Evolutionary conservation across 139 green algal species (phyloP).

Genomic region (Edaphochlamys debaryana): DNA sequence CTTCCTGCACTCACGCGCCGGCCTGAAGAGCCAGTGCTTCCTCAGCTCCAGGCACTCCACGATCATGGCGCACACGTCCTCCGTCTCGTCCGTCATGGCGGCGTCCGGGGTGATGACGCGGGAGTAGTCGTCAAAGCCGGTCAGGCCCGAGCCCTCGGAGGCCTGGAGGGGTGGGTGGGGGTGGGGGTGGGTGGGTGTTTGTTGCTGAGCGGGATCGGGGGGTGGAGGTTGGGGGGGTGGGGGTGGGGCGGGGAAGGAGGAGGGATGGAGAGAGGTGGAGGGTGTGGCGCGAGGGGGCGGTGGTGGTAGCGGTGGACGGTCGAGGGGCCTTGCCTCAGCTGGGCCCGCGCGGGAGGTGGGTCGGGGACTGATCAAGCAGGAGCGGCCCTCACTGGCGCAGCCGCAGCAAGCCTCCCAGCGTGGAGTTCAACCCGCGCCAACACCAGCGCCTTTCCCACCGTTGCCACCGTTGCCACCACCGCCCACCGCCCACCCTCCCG

Average conservation of each 20-base stretch:
- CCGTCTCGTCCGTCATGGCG: conserved; percentile 63
- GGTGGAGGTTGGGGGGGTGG: background rate
- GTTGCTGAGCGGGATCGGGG: no score
- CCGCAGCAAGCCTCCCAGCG: background rate
- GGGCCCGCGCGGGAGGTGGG: no score
- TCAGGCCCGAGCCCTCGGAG: background rate
- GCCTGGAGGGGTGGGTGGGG: background rate
- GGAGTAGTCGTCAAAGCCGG: conserved; percentile 60
- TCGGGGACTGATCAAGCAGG: no score
- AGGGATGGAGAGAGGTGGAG: background rate
- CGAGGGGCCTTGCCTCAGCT: no score
- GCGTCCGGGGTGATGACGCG: conserved; percentile 71
- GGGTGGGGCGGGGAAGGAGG: background rate
- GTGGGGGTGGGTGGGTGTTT: no score
- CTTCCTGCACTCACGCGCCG: conserved; percentile 12
- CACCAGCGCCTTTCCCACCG: background rate
- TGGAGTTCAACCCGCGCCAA: background rate
- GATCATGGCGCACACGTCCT: conserved; percentile 85
- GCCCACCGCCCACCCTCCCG: background rate
- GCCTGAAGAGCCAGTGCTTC: conserved; percentile 90
- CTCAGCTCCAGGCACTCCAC: conserved; percentile 86
- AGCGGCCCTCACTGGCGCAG: no score
- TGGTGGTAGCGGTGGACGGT: no score
- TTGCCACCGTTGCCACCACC: background rate
- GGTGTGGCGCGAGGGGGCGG: background rate